These are phyloP conservation scores for Spergularia azorica DNA, from an alignment of 179 eudicot species.

Conservation along the genomic window DNA sequence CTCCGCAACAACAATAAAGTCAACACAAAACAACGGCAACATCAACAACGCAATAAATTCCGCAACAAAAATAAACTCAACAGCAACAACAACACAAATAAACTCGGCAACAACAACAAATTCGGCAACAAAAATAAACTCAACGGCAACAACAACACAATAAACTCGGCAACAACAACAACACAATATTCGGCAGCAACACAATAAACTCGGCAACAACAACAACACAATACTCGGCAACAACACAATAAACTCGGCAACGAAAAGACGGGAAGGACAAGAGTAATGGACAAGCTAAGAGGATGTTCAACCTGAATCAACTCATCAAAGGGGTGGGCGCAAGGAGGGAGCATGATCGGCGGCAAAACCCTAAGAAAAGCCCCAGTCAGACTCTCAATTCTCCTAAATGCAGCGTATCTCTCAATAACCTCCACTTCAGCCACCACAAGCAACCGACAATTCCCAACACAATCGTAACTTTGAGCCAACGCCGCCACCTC, in stretches of 20 bases:
- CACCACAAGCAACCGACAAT: slow-evolving; percentile 25
- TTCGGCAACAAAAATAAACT: neutral
- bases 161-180: too few species aligned
- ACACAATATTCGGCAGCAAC: too few species aligned
- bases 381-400: slow-evolving; percentile 20
- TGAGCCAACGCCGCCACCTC: neutral
- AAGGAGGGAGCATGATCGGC: slow-evolving; percentile 20
- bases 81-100: too few species aligned
- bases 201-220: too few species aligned
- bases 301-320: slow-evolving; percentile 23
- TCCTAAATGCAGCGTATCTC: slow-evolving; percentile 22
- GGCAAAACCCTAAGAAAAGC: slow-evolving; percentile 32
- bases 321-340: slow-evolving; percentile 29
- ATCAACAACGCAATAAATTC: too few species aligned
- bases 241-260: too few species aligned
- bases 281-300: too few species aligned
- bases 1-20: neutral
- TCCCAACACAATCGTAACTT: neutral
- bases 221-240: too few species aligned
- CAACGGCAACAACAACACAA: neutral
- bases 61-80: too few species aligned
- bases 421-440: slow-evolving; percentile 4
- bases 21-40: neutral
- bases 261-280: too few species aligned
- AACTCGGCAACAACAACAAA: too few species aligned